Percentiles rank a stretch among this genome's conserved stretches.
phyloP scores from a whole-genome alignment of 2,329 filamentous ascomycete species.

The Alternaria infectoria region DNA sequence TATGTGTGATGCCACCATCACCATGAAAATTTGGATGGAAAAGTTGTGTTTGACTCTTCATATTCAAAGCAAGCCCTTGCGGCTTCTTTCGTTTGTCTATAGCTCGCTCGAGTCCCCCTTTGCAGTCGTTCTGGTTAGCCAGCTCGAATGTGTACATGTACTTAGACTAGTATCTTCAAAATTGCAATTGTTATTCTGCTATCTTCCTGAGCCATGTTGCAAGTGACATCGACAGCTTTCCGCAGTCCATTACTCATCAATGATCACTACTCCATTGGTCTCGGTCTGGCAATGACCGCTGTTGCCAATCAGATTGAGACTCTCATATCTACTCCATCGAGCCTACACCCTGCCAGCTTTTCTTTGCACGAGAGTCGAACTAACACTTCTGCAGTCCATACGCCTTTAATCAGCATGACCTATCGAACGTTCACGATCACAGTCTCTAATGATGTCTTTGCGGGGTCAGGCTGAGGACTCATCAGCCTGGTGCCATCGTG shows the following conservation, averaged over 20 bases:
- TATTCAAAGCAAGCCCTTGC: neutral
- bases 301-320: neutral
- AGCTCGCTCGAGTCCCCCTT: neutral
- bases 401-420: neutral
- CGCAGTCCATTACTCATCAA: neutral
- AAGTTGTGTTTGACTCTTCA: neutral
- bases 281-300: neutral
- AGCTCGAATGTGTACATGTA: neutral
- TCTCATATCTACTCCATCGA: rapidly evolving
- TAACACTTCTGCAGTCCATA: neutral
- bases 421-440: neutral
- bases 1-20: neutral
- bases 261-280: neutral
- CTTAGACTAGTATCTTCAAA: neutral
- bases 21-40: neutral
- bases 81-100: neutral
- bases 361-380: neutral
- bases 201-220: neutral
- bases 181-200: neutral
- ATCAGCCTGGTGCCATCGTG: neutral
- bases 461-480: neutral
- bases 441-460: neutral
- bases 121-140: neutral
- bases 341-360: neutral
- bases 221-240: neutral